Evolutionary conservation across 2,329 filamentous ascomycete species (phyloP).

Genomic region (Diatrype stigma): DNA sequence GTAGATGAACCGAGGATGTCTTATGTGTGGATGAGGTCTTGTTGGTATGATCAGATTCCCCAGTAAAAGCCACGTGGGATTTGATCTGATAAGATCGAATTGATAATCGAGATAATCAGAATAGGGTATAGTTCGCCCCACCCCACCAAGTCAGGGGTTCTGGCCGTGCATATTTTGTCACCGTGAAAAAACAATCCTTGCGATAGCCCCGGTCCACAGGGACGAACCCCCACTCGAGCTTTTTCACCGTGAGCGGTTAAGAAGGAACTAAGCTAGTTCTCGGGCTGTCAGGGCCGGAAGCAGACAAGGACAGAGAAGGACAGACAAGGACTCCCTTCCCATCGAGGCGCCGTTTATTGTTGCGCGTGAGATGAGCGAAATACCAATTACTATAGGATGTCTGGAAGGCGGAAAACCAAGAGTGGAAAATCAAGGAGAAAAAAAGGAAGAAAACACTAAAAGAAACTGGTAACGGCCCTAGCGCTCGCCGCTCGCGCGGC

Average conservation of each 20-base stretch:
- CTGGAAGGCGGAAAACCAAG: too few species aligned
- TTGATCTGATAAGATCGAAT: background rate
- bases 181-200: background rate
- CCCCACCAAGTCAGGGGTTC: background rate
- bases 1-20: background rate
- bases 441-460: too few species aligned
- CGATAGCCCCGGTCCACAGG: background rate
- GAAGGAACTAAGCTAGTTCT: background rate
- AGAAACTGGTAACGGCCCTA: too few species aligned
- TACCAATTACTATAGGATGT: too few species aligned
- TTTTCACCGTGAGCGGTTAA: background rate
- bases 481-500: too few species aligned
- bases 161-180: background rate
- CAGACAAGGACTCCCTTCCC: too few species aligned
- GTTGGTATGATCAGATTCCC: background rate
- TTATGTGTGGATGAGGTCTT: background rate
- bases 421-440: background rate
- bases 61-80: background rate
- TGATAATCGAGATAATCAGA: background rate
- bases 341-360: background rate
- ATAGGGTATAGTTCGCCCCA: too few species aligned
- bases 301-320: background rate
- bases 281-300: background rate
- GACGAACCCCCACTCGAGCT: background rate
- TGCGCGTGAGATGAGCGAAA: background rate